Percentiles rank a stretch among this genome's conserved stretches.
Evolutionary conservation across 345 rosid species (phyloP).

Genomic region (Ricinus communis): DNA sequence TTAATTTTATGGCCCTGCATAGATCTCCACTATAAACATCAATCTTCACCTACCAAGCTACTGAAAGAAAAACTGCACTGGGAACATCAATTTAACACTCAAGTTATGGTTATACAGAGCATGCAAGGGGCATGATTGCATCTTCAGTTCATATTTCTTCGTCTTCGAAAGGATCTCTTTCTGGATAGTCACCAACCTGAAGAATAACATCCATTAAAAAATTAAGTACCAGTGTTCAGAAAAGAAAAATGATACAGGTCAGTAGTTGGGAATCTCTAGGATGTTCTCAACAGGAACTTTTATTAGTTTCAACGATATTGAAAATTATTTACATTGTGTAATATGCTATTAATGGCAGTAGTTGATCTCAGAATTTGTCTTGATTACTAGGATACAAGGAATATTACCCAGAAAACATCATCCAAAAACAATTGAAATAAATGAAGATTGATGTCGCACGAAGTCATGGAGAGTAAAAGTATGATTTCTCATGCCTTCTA

Average conservation of each 20-base stretch:
- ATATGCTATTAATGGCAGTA: not conserved
- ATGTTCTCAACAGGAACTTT: not conserved
- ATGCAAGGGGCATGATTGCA: not conserved
- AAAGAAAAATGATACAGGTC: not conserved
- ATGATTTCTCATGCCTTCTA: not conserved
- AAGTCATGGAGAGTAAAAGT: not conserved
- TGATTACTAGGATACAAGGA: too few relatives aligned
- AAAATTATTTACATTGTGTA: not conserved
- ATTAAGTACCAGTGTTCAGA: not conserved
- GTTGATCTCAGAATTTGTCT: not conserved
- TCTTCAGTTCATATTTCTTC: conserved; percentile 56
- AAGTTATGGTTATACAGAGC: not conserved
- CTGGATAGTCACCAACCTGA: conserved; percentile 92
- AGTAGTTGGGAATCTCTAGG: not conserved
- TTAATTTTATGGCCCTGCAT: too few relatives aligned
- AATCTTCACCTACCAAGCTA: too few relatives aligned
- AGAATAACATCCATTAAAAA: conserved; percentile 10
- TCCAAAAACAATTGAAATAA: not conserved
- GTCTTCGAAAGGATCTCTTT: conserved; percentile 76
- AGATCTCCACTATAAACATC: too few relatives aligned
- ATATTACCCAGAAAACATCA: not conserved
- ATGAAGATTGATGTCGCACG: not conserved
- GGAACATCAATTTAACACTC: not conserved
- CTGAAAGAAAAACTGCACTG: not conserved
- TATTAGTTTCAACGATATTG: not conserved